A percentile compares a stretch with the other conserved stretches of the same genome.
These are phyloP conservation scores for Elongisporangium undulatum DNA, from an alignment of 352 stramenopile genomes.

Conservation along the genomic window DNA sequence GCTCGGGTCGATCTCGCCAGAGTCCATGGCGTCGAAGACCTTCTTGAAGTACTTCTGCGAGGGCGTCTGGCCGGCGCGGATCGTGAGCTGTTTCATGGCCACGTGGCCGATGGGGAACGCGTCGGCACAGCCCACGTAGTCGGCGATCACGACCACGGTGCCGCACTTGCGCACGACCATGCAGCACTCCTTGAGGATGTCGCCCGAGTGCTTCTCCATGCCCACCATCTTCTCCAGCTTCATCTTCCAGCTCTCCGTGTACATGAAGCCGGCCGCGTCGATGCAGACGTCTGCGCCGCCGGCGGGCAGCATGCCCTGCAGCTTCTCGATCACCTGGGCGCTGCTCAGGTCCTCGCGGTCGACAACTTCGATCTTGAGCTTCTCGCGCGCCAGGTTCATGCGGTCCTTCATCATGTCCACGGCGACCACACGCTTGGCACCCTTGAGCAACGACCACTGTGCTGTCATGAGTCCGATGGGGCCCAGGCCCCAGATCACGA, in stretches of 20 bases:
- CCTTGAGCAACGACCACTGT: constrained; percentile 62
- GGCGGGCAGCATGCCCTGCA: constrained; percentile 43
- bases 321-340: constrained; percentile 38
- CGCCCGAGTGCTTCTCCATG: constrained; percentile 37
- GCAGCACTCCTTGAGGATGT: constrained; percentile 58
- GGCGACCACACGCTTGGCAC: constrained; percentile 53
- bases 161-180: constrained; percentile 55
- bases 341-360: constrained; percentile 43
- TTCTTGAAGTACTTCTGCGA: constrained; percentile 57
- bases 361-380: constrained; percentile 60
- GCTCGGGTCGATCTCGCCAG: constrained; percentile 45
- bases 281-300: constrained; percentile 52
- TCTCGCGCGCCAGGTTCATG: constrained; percentile 48
- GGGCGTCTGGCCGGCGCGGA: constrained; percentile 40
- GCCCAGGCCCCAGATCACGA: constrained; percentile 70
- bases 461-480: constrained; percentile 50
- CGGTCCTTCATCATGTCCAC: constrained; percentile 47
- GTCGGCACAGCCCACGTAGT: constrained; percentile 39
- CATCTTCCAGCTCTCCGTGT: constrained; percentile 30
- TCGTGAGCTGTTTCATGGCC: constrained; percentile 55
- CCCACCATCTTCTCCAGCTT: constrained; percentile 44
- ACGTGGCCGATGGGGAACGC: constrained; percentile 53
- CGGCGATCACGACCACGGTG: constrained; percentile 44
- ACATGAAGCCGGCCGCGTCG: constrained; percentile 36
- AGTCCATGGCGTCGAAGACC: constrained; percentile 49